Evolutionary conservation across 2,329 filamentous ascomycete species (phyloP).

Genomic region (Penicillium occitanis): DNA sequence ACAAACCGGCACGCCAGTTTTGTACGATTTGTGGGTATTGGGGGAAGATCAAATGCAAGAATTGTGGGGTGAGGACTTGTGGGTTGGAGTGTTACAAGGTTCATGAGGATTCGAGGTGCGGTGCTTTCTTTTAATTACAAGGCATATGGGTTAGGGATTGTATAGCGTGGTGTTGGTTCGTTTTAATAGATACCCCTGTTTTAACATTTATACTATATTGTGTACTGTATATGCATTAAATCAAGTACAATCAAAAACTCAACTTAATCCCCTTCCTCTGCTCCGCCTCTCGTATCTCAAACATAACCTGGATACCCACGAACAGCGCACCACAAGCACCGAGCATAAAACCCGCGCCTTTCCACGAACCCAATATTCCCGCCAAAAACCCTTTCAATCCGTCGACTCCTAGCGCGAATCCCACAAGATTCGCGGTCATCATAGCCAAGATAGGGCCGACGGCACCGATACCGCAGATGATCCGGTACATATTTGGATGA

Average conservation of each 20-base stretch:
- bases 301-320: conserved; percentile 89
- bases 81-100: conserved; percentile 49
- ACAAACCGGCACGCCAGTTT: conserved; percentile 43
- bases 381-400: conserved; percentile 74
- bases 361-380: conserved; percentile 73
- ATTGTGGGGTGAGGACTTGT: conserved; percentile 49
- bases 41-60: conserved; percentile 51
- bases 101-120: conserved; percentile 50
- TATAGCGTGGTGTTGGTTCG: conserved; percentile 3
- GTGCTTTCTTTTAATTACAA: conserved; percentile 37
- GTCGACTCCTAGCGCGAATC: conserved; percentile 89
- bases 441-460: conserved; percentile 89
- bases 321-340: conserved; percentile 74
- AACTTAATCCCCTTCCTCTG: conserved; percentile 75
- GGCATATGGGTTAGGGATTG: not conserved
- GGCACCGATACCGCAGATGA: conserved; percentile 76
- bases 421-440: conserved; percentile 92
- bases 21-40: conserved; percentile 53
- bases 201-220: not conserved
- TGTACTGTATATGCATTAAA: not conserved
- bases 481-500: conserved; percentile 70
- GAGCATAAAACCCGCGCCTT: conserved; percentile 72
- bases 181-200: not conserved
- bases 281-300: conserved; percentile 86
- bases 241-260: conserved; percentile 63